These are phyloP conservation scores for Diaporthe helianthi DNA, from an alignment of 2,329 filamentous ascomycete species.

Conservation along the genomic window DNA sequence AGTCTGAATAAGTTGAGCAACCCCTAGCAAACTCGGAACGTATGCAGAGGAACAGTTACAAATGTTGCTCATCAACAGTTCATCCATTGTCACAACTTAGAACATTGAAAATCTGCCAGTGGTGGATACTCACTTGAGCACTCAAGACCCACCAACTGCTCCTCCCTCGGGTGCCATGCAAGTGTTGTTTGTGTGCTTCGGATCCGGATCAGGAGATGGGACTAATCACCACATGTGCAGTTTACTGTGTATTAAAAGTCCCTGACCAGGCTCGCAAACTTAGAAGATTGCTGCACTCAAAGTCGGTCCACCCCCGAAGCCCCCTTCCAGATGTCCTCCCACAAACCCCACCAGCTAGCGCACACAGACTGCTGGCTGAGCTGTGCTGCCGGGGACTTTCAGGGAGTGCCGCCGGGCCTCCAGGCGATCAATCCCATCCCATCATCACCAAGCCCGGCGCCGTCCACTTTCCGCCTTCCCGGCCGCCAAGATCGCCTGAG, in stretches of 20 bases:
- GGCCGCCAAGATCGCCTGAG: constrained; percentile 8
- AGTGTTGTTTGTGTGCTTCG: constrained; percentile 2
- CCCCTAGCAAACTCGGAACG: background rate
- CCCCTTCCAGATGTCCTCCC: background rate
- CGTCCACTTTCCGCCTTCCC: background rate
- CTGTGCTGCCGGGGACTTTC: constrained; percentile 13
- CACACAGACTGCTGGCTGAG: constrained; percentile 5
- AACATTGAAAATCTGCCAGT: no score
- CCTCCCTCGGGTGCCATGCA: constrained; percentile 6
- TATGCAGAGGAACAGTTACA: background rate
- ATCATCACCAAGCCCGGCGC: background rate
- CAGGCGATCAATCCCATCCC: background rate
- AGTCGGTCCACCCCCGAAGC: background rate
- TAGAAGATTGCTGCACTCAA: constrained; percentile 10
- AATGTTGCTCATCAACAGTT: background rate
- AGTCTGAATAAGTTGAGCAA: background rate
- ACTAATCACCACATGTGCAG: background rate
- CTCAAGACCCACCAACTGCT: background rate
- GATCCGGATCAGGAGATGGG: background rate
- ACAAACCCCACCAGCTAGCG: background rate
- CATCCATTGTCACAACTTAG: constrained; percentile 5
- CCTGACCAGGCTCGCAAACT: background rate
- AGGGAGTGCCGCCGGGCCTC: background rate
- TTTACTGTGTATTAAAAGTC: no score
- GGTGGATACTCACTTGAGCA: no score